These are phyloP conservation scores for Hypoxylon cercidicola DNA, from an alignment of 495 filamentous ascomycete species.

Conservation along the genomic window DNA sequence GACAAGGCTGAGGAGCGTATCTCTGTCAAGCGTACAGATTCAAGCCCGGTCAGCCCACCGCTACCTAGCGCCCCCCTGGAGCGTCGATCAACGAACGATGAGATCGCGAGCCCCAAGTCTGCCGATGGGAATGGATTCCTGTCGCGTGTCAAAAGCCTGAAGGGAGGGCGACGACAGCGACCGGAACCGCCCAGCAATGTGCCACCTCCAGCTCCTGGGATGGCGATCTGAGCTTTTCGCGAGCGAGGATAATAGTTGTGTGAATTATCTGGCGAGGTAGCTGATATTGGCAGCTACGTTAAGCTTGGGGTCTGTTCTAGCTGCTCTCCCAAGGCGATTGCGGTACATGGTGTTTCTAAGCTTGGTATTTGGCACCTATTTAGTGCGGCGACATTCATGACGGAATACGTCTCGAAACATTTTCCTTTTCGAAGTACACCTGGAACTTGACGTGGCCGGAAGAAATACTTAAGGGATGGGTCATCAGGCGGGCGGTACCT, in stretches of 20 bases:
- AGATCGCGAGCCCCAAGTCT: conserved; percentile 50
- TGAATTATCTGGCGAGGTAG: conserved; percentile 32
- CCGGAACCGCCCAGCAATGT: conserved; percentile 48
- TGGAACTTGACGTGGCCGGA: conserved; percentile 9
- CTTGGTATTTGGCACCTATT: conserved; percentile 18
- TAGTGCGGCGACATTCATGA: conserved; percentile 25
- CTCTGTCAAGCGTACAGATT: conserved; percentile 53
- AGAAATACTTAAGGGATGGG: conserved; percentile 5
- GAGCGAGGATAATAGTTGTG: conserved; percentile 17
- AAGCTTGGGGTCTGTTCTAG: conserved; percentile 9
- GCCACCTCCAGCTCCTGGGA: conserved; percentile 29
- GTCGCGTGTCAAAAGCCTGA: conserved; percentile 87
- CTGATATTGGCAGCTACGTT: conserved; percentile 13
- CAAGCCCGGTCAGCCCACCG: conserved; percentile 66
- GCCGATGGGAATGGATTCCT: conserved; percentile 72
- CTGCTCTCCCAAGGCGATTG: conserved; percentile 7
- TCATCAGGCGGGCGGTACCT: conserved; percentile 9
- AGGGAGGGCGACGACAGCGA: conserved; percentile 63
- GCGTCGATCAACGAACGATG: conserved; percentile 76
- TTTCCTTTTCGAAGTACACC: conserved; percentile 23
- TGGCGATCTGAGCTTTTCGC: conserved; percentile 34
- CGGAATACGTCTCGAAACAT: conserved; percentile 21
- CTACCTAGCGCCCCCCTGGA: conserved; percentile 63
- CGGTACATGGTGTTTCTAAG: conserved; percentile 19
- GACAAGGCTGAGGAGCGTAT: conserved; percentile 59